Evolutionary conservation across 306 rosid genomes (phyloP).

Genomic region (Vicia sativa): DNA sequence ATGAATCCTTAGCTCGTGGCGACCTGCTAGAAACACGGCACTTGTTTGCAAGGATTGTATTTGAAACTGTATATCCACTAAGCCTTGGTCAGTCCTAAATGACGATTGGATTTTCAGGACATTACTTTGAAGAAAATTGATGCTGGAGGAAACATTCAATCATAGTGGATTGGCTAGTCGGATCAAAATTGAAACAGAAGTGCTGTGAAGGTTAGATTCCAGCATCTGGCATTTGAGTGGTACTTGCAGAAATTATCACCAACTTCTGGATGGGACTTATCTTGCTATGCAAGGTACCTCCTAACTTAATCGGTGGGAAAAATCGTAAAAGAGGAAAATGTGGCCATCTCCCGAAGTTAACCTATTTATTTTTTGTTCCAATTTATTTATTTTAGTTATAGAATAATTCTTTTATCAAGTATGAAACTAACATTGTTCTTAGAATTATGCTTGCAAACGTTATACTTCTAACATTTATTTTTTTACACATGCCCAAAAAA

Average conservation of each 20-base stretch:
- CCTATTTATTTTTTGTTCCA: not conserved
- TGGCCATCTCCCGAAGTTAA: not conserved
- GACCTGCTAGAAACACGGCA: conserved; percentile 58
- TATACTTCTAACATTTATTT: not conserved
- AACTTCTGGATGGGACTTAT: not conserved
- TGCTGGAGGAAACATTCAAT: conserved; percentile 21
- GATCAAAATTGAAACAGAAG: conserved; percentile 19
- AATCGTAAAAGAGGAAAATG: not conserved
- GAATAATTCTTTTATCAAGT: conserved; percentile 23
- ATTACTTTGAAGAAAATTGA: conserved; percentile 26
- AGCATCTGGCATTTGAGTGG: conserved; percentile 26
- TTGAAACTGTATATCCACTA: conserved; percentile 71
- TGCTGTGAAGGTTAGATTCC: conserved; percentile 13
- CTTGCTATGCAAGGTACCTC: not conserved
- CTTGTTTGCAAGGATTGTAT: conserved; percentile 72
- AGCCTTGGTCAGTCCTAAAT: conserved; percentile 34
- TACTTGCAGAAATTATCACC: conserved; percentile 22
- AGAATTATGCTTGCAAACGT: not conserved
- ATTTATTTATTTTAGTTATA: conserved; percentile 6
- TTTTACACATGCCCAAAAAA: not conserved
- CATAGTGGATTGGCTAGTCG: not conserved
- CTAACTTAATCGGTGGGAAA: not conserved
- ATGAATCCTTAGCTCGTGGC: conserved; percentile 57
- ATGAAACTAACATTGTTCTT: conserved; percentile 11
- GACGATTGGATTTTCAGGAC: conserved; percentile 27